Evolutionary conservation across 345 rosid species (phyloP).

Genomic region (Moringa oleifera): DNA sequence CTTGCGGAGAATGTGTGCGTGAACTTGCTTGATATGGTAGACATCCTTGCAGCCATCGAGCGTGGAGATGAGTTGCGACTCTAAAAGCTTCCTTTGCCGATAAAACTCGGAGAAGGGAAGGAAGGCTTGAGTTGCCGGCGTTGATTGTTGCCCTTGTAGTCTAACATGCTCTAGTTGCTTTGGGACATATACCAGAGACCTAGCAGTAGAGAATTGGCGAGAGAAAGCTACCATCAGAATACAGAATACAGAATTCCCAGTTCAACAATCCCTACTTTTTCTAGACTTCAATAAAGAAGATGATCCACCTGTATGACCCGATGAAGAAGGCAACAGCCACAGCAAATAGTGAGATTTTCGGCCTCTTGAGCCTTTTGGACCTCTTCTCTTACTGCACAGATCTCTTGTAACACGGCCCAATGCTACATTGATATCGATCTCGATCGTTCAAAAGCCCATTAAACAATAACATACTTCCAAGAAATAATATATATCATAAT

Average conservation of each 20-base stretch:
- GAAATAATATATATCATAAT: too few species aligned
- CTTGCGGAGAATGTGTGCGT: conserved; percentile 37
- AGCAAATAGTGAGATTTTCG: too few species aligned
- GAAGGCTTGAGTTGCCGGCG: conserved; percentile 14
- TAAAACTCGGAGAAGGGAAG: conserved; percentile 20
- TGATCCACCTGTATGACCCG: too few species aligned
- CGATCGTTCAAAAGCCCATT: too few species aligned
- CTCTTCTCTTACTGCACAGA: too few species aligned
- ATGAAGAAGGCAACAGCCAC: too few species aligned
- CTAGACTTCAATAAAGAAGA: not conserved
- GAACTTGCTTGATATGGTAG: conserved; percentile 50
- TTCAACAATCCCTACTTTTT: too few species aligned
- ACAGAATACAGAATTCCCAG: not conserved
- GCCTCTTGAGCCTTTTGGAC: too few species aligned
- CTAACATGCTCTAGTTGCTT: conserved; percentile 21
- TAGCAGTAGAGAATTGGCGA: conserved; percentile 22
- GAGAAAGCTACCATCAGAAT: conserved; percentile 22
- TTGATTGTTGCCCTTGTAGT: not conserved
- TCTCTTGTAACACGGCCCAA: too few species aligned
- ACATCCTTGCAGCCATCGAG: conserved; percentile 43
- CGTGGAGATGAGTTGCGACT: conserved; percentile 35
- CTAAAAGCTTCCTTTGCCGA: conserved; percentile 22
- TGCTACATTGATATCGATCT: too few species aligned
- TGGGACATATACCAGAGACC: conserved; percentile 17
- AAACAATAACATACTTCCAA: too few species aligned